Conservation (phyloP, 768 basidiomycete genomes). For the Leccinum ochraceum region DNA sequence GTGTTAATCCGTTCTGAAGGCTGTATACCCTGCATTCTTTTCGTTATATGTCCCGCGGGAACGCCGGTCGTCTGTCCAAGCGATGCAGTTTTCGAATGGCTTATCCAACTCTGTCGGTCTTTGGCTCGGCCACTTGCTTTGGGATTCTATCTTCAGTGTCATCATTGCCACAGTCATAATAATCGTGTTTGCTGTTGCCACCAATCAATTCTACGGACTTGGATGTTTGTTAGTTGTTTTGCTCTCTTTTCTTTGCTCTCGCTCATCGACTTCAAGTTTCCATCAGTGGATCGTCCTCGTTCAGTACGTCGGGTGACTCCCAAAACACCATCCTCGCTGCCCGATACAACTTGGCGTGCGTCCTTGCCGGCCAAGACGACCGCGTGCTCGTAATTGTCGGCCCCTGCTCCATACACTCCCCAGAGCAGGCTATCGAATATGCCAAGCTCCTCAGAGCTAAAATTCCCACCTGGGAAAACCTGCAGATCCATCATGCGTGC, state of each 20-base stretch:
- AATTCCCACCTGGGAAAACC: constrained; percentile 66
- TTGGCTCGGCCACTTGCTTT: constrained; percentile 79
- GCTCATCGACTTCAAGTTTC: neutral
- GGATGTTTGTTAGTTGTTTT: constrained; percentile 54
- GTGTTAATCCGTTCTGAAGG: constrained; percentile 36
- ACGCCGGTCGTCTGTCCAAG: constrained; percentile 66
- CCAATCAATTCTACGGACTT: constrained; percentile 67
- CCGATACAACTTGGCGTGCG: constrained; percentile 74
- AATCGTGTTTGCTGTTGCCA: constrained; percentile 56
- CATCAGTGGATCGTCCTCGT: constrained; percentile 69
- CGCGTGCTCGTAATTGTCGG: constrained; percentile 90
- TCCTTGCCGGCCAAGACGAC: constrained; percentile 83
- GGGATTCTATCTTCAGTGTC: constrained; percentile 62
- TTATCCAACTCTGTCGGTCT: constrained; percentile 66
- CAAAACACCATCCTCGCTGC: constrained; percentile 77
- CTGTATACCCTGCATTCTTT: constrained; percentile 82
- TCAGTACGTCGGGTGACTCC: constrained; percentile 63
- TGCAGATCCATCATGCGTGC: constrained; percentile 93
- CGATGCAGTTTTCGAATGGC: constrained; percentile 82
- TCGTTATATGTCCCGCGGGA: constrained; percentile 76
- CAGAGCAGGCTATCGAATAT: constrained; percentile 83
- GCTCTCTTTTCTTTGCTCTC: neutral
- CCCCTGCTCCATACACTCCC: constrained; percentile 92
- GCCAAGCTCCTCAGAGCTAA: constrained; percentile 71
- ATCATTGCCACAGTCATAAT: constrained; percentile 64